A percentile compares a stretch with the other conserved stretches of the same genome.
phyloP scores from a whole-genome alignment of 129 eudicot species.

The Glebionis coronaria region DNA sequence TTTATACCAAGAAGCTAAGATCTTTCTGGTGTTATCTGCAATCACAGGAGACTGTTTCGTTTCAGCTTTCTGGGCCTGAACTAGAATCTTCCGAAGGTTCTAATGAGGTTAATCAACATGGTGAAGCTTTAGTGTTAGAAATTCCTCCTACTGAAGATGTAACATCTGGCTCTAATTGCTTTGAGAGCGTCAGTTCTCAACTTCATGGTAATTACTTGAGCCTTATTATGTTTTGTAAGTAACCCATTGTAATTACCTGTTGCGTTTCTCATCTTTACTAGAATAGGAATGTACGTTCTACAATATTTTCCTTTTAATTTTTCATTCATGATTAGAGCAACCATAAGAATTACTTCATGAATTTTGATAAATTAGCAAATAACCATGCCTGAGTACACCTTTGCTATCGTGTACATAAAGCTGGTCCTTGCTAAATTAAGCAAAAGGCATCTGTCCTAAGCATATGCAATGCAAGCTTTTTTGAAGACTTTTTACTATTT shows the following conservation, averaged over 20 bases:
- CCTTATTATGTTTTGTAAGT: not conserved
- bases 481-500: no score
- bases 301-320: no score
- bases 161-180: constrained; percentile 71
- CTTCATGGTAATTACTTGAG: constrained; percentile 57
- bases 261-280: no score
- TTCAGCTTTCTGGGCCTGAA: constrained; percentile 45
- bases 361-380: no score
- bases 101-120: constrained; percentile 67
- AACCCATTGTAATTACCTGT: not conserved
- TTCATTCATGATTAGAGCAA: no score
- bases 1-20: not conserved
- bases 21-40: constrained; percentile 19
- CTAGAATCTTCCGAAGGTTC: constrained; percentile 55
- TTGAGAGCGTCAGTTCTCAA: constrained; percentile 72
- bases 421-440: no score
- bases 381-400: no score
- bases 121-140: constrained; percentile 64
- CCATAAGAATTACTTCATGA: no score
- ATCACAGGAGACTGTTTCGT: constrained; percentile 29
- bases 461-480: no score
- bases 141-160: constrained; percentile 57
- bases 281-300: no score
- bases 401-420: no score
- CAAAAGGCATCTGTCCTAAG: no score